Evolutionary conservation across 2,329 filamentous ascomycete species (phyloP), one percentile per base, ranked within the genome.

Genomic region (Annulohypoxylon truncatum): DNA sequence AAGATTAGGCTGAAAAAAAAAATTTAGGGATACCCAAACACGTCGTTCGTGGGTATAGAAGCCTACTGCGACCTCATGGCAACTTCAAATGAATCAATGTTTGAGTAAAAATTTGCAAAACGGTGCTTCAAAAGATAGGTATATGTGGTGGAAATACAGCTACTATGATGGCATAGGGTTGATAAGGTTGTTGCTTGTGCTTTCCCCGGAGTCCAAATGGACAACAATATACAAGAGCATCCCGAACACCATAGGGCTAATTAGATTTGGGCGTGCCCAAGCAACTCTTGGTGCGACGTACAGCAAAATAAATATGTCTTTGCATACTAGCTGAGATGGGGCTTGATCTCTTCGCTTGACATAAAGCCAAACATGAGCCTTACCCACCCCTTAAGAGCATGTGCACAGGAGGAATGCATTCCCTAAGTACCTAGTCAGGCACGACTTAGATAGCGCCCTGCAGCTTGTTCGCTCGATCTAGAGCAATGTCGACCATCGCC

Each of bases 401-500:
- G 13, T 5, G 20, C 15, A 26, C 24, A 42, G 18, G n/a, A 52
- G 15, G n/a, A 29, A 22, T 54, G 40, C 9, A 28, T 24, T 31
- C 6, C 33, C 2, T n/a, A 13, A 15, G 13, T 15, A 24, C 18
- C 6, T 35, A 50, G 22, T 2, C 18, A 13, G 20, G 12, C 9
- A 22, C 8, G 38, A 12, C 42, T 69, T 55, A 71, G 18, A 55
- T 40, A 15, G 53, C 35, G 68, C 75, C 47, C 18, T 63, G 63
- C 38, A 92, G 77, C 78, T 94, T 96, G 29, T 79, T 77, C 0
- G 90, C 92, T 51, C 94, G 87, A 74, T 97, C 93, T 54, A 87
- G 86, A 28, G 94, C 94, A 75, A 97, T 97, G 73, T 94, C 92
- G 75, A 93, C 93, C 92, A 97, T 97, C 40, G 94, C 94, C 91